Percentiles rank a stretch among this genome's conserved stretches.
phyloP scores from a whole-genome alignment of 768 basidiomycete genomes.

The Lactifluus hygrophoroides region DNA sequence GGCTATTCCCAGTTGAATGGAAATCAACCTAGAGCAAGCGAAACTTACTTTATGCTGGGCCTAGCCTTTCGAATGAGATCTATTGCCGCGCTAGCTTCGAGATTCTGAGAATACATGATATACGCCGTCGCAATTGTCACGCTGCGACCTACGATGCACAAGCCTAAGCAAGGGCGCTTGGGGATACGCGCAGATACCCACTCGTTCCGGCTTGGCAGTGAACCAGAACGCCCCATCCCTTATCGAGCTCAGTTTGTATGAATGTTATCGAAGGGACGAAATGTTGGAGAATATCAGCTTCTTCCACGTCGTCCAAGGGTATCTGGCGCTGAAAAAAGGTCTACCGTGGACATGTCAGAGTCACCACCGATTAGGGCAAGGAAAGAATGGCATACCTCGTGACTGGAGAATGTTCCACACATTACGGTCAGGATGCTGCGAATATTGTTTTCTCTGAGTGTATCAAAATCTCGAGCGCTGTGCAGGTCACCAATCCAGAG shows the following conservation, averaged over 20 bases:
- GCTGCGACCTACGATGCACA: conserved; percentile 52
- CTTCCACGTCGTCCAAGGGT: conserved; percentile 64
- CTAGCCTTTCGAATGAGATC: conserved; percentile 57
- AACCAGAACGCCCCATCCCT: conserved; percentile 69
- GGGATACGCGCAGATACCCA: conserved; percentile 33
- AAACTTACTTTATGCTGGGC: conserved; percentile 60
- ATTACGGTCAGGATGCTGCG: conserved; percentile 66
- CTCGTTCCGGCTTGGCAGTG: conserved; percentile 90
- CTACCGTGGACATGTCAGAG: conserved; percentile 31
- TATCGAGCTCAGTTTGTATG: conserved; percentile 70
- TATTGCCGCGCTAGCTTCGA: conserved; percentile 54
- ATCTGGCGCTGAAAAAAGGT: conserved; percentile 76
- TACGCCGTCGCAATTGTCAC: conserved; percentile 83
- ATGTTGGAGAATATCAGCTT: conserved; percentile 71
- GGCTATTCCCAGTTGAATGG: conserved; percentile 36
- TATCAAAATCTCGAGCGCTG: conserved; percentile 55
- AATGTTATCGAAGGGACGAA: conserved; percentile 75
- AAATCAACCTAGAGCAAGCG: background rate
- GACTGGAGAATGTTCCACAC: conserved; percentile 56
- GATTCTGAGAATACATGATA: conserved; percentile 64
- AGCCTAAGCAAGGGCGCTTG: background rate
- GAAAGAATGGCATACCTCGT: conserved; percentile 40
- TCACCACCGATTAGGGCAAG: background rate
- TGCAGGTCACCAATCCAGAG: conserved; percentile 81
- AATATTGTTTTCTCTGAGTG: conserved; percentile 63